phyloP scores from a whole-genome alignment of 306 rosid species.

The Glycine latifolia region DNA sequence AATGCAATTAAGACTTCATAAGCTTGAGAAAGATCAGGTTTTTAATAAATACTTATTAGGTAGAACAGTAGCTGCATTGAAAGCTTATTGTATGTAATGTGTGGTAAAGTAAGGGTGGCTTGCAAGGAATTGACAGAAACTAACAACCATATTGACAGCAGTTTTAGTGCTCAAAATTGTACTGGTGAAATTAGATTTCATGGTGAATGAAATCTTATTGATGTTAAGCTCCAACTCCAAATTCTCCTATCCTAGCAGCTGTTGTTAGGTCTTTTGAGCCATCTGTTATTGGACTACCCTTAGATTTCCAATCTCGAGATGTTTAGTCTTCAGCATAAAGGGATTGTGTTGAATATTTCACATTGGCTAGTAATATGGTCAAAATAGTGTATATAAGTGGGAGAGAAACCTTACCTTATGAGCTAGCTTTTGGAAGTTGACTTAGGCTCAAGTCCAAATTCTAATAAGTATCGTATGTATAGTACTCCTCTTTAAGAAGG shows the following conservation, averaged over 20 bases:
- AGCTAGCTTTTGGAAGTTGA: too few relatives aligned
- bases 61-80: slow-evolving; percentile 16
- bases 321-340: too few relatives aligned
- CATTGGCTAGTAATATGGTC: too few relatives aligned
- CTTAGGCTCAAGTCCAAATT: too few relatives aligned
- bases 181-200: too few relatives aligned
- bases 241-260: too few relatives aligned
- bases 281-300: too few relatives aligned
- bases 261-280: too few relatives aligned
- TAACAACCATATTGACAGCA: background rate
- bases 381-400: too few relatives aligned
- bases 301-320: too few relatives aligned
- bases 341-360: too few relatives aligned
- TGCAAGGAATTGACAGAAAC: background rate
- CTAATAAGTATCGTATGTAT: too few relatives aligned
- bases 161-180: slow-evolving; percentile 8
- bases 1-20: background rate
- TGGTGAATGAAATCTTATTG: background rate
- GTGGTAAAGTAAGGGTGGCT: background rate
- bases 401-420: background rate
- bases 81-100: background rate
- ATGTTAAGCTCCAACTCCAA: background rate
- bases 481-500: background rate
- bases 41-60: background rate
- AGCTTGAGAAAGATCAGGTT: background rate